phyloP scores from a whole-genome alignment of 306 rosid species.

The Sechiopsis laciniata region DNA sequence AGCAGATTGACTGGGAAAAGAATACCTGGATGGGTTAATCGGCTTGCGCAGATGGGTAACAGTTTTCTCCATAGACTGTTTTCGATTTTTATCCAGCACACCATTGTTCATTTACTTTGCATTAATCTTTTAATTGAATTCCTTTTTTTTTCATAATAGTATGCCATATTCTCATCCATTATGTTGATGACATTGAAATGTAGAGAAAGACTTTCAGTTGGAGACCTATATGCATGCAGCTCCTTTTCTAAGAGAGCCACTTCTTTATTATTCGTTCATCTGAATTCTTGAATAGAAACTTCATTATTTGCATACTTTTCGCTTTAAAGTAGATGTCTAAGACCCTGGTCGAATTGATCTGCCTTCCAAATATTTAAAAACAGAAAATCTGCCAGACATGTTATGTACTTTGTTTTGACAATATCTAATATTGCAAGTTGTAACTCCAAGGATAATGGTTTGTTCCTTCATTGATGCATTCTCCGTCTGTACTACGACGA shows the following conservation, averaged over 20 bases:
- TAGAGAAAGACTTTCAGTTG: background rate
- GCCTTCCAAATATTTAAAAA: background rate
- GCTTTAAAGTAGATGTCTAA: background rate
- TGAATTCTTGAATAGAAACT: background rate
- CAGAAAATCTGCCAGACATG: background rate
- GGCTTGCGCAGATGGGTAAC: slow-evolving; percentile 89
- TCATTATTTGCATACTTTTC: background rate
- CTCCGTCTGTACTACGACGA: background rate
- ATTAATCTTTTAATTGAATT: slow-evolving; percentile 1
- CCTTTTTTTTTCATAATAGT: background rate
- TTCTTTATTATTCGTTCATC: background rate
- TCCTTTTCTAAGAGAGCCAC: background rate
- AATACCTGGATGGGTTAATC: slow-evolving; percentile 94
- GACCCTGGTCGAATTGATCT: background rate
- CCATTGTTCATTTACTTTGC: background rate
- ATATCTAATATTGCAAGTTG: slow-evolving; percentile 3
- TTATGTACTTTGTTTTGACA: background rate
- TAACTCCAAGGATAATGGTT: slow-evolving; percentile 6
- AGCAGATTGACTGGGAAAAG: slow-evolving; percentile 57
- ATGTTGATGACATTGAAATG: slow-evolving; percentile 5
- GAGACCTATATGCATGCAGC: background rate
- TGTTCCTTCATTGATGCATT: background rate
- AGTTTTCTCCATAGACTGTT: slow-evolving; percentile 13
- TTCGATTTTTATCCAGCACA: background rate
- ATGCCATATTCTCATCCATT: background rate